Evolutionary conservation across 176 grass and related monocot species (phyloP), one percentile per base, ranked within the genome.

Genomic region (Otatea glauca): DNA sequence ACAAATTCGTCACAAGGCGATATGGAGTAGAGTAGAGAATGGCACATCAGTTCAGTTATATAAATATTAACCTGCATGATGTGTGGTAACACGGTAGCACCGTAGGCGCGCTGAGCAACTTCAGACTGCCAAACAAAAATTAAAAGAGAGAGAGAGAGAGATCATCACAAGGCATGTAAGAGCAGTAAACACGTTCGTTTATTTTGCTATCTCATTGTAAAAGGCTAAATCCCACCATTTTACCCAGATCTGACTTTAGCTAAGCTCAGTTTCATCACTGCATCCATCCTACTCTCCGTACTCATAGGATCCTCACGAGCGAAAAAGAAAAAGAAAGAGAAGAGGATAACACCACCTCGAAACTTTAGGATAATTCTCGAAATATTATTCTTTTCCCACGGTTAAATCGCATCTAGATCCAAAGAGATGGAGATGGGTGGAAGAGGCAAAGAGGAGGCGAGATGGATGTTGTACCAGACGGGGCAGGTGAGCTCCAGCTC

Each of bases 401-500:
- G 21, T 66, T 5, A 59, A 32, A 12, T 43, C 58, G 6, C 21
- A 42, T 77, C 45, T 44, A 6, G 63, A 88, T 60, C 81, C 32
- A 63, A 47, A 21, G 42, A 53, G 18, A 18, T 4, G 20, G 20
- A 34, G n/a, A 9, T 0, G 23, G 2, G 71, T 45, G 62, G 8
- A 13, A 51, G 11, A 5, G 23, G n/a, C 3, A 32, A 4, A 55
- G 47, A 9, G 27, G 21, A 6, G 37, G 15, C 14, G 12, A 18
- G n/a, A n/a, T n/a, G n/a, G 21, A 54, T 1, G 27, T 17, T 13
- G 41, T 86, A 98, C 96, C 96, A 98, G 73, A 95, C 91, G 83
- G 96, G 91, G 77, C 93, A 98, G 70, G 96, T 95, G 59, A 98
- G 90, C 85, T 98, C 96, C 48, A 98, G 76, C 89, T 95, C 96